Base-by-base conservation (phyloP, 2,329 filamentous ascomycete species). In the Xylaria arbuscula region DNA sequence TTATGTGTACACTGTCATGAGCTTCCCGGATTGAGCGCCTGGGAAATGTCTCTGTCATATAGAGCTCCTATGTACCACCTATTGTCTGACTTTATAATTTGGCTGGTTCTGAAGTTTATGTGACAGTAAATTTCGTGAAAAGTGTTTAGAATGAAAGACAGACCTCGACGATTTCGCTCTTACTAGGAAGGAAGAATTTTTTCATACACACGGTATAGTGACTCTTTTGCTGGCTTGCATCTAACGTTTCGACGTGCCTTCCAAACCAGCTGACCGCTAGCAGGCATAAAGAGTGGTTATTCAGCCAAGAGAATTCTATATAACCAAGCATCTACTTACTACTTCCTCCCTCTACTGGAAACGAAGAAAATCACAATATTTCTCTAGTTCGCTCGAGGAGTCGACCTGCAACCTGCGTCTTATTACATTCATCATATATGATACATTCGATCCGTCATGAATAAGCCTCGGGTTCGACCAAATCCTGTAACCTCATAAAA, bases 1-100 rank as follows among this genome's bases (percentile, higher is more conserved):
- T 28, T 28, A 2, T 28, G 51, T 74, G 72, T 74, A 72, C 67
- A 70, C 11, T 72, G 66, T 56, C 24, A 60, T 22, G 47, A 65
- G 59, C 50, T 45, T 36, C 56, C 51, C 51, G 53, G 56, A 34
- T 53, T 47, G 48, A 63, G 40, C 48, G 32, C 66, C 32, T 58
- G 50, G 34, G 61, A 36, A 17, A 36, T 19, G 34, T 34, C 22
- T 40, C 55, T 69, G 62, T 68, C 42, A 69, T 61, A 72, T 59
- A 66, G 56, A 66, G 51, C 63, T 69, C 34, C 50, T 54, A 64
- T 73, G 64, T 67, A 72, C 51, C 24, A 58, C 19, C 24, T 67
- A 66, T 59, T 50, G 13, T 45, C 42, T 53, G 17, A 32, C 38
- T 34, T 53, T 38, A 50, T 32, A 58, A 11, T 28, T 15, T 15